Percentiles rank a stretch among this genome's conserved stretches.
These are phyloP conservation scores for Fusarium burgessii DNA, from an alignment of 2,329 filamentous ascomycete species.

Conservation along the genomic window DNA sequence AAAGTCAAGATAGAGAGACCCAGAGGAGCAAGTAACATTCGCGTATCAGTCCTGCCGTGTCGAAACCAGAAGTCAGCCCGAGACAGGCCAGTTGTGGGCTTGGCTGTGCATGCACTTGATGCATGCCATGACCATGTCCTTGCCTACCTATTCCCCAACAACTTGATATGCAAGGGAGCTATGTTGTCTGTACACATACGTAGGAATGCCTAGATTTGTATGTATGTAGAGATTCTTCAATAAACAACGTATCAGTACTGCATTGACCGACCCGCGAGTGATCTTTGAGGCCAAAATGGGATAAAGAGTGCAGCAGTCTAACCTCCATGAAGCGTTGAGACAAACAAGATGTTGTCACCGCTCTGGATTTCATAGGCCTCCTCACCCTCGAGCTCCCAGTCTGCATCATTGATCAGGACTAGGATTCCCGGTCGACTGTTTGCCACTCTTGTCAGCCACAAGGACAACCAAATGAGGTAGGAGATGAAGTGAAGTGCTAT, in stretches of 20 bases:
- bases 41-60: slow-evolving; percentile 15
- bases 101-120: slow-evolving; percentile 33
- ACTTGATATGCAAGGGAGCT: slow-evolving; percentile 41
- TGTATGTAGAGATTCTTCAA: slow-evolving; percentile 34
- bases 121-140: slow-evolving; percentile 17
- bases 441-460: slow-evolving; percentile 46
- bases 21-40: slow-evolving; percentile 19
- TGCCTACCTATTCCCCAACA: slow-evolving; percentile 23
- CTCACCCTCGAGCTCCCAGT: slow-evolving; percentile 98
- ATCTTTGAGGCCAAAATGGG: slow-evolving; percentile 11
- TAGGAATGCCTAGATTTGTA: slow-evolving; percentile 16
- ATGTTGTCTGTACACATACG: slow-evolving; percentile 10
- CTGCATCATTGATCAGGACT: slow-evolving; percentile 95
- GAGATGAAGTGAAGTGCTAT: slow-evolving; percentile 4
- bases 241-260: slow-evolving; percentile 18
- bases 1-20: slow-evolving; percentile 12
- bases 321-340: slow-evolving; percentile 95
- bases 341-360: slow-evolving; percentile 92
- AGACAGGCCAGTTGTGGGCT: slow-evolving; percentile 31
- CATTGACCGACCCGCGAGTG: slow-evolving; percentile 19
- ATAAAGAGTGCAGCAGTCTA: slow-evolving; percentile 55
- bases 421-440: slow-evolving; percentile 91
- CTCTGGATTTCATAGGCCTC: slow-evolving; percentile 86
- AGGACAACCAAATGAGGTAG: slow-evolving; percentile 15
- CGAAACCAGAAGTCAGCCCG: slow-evolving; percentile 30